Base-by-base conservation (phyloP, 306 rosid species). In the Cicer pinnatifidum region DNA sequence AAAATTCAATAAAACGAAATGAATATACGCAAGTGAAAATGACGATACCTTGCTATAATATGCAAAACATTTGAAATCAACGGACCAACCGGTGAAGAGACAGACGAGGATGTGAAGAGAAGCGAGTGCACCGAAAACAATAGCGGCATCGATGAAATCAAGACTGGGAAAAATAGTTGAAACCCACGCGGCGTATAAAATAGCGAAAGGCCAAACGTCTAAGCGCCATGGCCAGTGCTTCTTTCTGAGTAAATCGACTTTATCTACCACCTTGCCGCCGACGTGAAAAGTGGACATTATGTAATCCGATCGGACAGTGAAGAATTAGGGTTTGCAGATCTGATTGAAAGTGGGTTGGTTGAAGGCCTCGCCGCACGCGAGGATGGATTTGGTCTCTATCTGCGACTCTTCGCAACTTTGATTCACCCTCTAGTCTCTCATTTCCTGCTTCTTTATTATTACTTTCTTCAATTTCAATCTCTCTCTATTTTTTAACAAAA, bases 61-160 rank as follows among this genome's bases (percentile, higher is more conserved):
- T 8, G 87, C 92, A 51, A 95, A 86, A 63, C 96, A 95, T 68
- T 85, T 88, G 90, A 95, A 95, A 84, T 92, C 96, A 41, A 95
- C 93, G 1, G 97, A 95, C 99, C 99, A 95, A 71, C 67, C 93
- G 1, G 99, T 95, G 87, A 95, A 91, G 73, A 95, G 90, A 73
- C 85, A 82, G 69, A 88, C 87, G 75, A 95, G 84, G 79, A 95
- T 82, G 77, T 95, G 97, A 80, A 85, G 80, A 52, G 96, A 79
- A 2, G 68, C 67, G 37, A 88, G 80, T 8, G 89, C 92, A 51
- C 93, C 97, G 6, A 90, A 66, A 56, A 95, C 92, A 48, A 95
- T 90, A 9, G 57, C 35, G 15, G 97, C 91, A 69, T 91, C 99
- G 5, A 67, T 85, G 59, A 91, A 65, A 79, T 95, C 99, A 7